A percentile compares a stretch with the other conserved stretches of the same genome.
These are phyloP conservation scores for Darksidea phi DNA, from an alignment of 495 filamentous ascomycete genomes.

Conservation along the genomic window DNA sequence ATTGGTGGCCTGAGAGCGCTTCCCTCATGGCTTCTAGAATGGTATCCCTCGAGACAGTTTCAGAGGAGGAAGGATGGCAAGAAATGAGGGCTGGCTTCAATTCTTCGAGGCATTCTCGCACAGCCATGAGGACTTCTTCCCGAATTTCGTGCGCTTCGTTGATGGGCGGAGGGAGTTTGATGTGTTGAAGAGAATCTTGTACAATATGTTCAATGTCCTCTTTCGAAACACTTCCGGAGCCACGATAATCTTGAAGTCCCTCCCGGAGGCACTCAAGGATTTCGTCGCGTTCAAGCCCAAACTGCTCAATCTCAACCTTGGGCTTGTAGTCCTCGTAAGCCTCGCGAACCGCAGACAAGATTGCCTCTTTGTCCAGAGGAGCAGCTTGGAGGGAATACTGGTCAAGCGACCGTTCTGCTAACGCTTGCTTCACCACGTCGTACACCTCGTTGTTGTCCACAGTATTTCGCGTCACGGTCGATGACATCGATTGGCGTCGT, in stretches of 20 bases:
- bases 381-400: conserved; percentile 4
- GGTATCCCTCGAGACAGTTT: conserved; percentile 51
- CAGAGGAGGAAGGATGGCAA: conserved; percentile 39
- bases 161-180: conserved; percentile 63
- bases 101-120: conserved; percentile 74
- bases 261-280: conserved; percentile 80
- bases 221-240: conserved; percentile 59
- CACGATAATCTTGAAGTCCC: conserved; percentile 70
- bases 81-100: conserved; percentile 63
- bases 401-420: conserved; percentile 58
- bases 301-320: conserved; percentile 84
- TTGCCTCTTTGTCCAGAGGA: conserved; percentile 63
- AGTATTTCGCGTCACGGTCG: conserved; percentile 50
- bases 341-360: conserved; percentile 79
- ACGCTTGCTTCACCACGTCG: conserved; percentile 71
- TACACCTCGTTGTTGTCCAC: conserved; percentile 79
- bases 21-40: conserved; percentile 59
- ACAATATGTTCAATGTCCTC: conserved; percentile 79
- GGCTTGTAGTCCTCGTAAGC: conserved; percentile 91
- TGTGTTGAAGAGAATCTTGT: conserved; percentile 76
- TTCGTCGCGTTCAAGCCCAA: conserved; percentile 84
- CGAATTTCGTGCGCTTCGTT: conserved; percentile 65
- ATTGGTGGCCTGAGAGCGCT: conserved; percentile 51
- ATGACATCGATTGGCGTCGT: conserved; percentile 60
- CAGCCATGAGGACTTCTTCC: conserved; percentile 72